These are phyloP conservation scores for Russula foetens DNA, from an alignment of 768 basidiomycete species.

Conservation along the genomic window DNA sequence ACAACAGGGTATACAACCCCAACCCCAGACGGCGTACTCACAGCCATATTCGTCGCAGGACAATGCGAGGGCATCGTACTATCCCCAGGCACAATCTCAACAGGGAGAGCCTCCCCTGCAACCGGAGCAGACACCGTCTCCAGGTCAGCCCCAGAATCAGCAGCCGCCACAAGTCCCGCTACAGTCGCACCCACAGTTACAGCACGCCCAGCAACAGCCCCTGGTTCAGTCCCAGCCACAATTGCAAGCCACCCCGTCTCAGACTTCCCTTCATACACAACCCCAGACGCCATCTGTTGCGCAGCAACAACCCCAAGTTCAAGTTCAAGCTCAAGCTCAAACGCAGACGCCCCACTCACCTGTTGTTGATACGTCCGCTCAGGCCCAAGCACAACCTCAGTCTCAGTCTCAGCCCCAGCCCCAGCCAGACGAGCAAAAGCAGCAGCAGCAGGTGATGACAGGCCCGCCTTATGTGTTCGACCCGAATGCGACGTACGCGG, in stretches of 20 bases:
- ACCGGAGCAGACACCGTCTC: slow-evolving; percentile 10
- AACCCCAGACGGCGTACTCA: slow-evolving; percentile 24
- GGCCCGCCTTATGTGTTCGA: slow-evolving; percentile 52
- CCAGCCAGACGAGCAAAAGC: slow-evolving; percentile 33
- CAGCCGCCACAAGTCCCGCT: slow-evolving; percentile 23
- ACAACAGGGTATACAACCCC: slow-evolving; percentile 21
- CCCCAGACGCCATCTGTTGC: slow-evolving; percentile 22
- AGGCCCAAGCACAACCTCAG: slow-evolving; percentile 14
- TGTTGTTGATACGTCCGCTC: slow-evolving; percentile 21
- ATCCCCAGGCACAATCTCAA: slow-evolving; percentile 15
- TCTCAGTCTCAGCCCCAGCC: slow-evolving; percentile 18
- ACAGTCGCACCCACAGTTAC: neutral
- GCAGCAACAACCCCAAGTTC: slow-evolving; percentile 20
- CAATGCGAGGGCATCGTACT: slow-evolving; percentile 18
- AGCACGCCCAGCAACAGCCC: slow-evolving; percentile 9
- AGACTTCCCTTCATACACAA: slow-evolving; percentile 28
- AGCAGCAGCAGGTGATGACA: slow-evolving; percentile 17
- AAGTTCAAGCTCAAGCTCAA: too few species aligned
- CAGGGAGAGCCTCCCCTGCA: slow-evolving; percentile 4
- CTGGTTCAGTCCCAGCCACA: slow-evolving; percentile 11
- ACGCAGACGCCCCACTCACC: slow-evolving; percentile 22
- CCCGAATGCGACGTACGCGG: slow-evolving; percentile 58
- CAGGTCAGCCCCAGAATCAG: slow-evolving; percentile 24
- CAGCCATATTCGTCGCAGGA: slow-evolving; percentile 21
- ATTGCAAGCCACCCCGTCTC: slow-evolving; percentile 26